Conservation (phyloP, 148 eudicot genomes). For the Oxyria digyna region DNA sequence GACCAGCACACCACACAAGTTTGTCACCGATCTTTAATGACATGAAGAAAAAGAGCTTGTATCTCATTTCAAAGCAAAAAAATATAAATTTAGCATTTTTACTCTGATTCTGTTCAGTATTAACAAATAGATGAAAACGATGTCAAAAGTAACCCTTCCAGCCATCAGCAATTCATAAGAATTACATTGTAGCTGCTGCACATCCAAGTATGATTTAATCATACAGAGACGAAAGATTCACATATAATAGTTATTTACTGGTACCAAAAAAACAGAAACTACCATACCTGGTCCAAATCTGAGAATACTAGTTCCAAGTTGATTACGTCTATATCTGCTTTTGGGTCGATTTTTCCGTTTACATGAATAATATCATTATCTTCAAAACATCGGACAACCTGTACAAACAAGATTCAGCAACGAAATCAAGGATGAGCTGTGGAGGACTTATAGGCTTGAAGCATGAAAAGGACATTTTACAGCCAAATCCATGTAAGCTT, state of each 20-base stretch:
- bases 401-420: slow-evolving; percentile 10
- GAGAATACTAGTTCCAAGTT: slow-evolving; percentile 82
- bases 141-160: not conserved
- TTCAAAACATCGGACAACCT: slow-evolving; percentile 99
- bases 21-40: not conserved
- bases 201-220: not conserved
- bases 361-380: slow-evolving; percentile 96
- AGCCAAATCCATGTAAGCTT: not conserved
- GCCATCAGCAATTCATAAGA: not conserved
- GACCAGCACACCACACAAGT: not conserved
- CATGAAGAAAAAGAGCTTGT: not conserved
- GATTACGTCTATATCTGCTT: slow-evolving; percentile 87
- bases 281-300: slow-evolving; percentile 86
- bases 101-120: not conserved
- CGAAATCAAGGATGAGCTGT: too few species aligned
- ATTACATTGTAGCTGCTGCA: not conserved
- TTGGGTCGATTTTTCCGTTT: slow-evolving; percentile 89
- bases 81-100: not conserved
- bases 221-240: not conserved
- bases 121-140: not conserved
- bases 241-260: not conserved
- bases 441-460: not conserved
- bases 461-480: not conserved
- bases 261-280: not conserved
- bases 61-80: not conserved